Percentiles rank a stretch among this genome's conserved stretches.
These are phyloP conservation scores for Cicer pinnatifidum DNA, from an alignment of 306 rosid species.

Conservation along the genomic window DNA sequence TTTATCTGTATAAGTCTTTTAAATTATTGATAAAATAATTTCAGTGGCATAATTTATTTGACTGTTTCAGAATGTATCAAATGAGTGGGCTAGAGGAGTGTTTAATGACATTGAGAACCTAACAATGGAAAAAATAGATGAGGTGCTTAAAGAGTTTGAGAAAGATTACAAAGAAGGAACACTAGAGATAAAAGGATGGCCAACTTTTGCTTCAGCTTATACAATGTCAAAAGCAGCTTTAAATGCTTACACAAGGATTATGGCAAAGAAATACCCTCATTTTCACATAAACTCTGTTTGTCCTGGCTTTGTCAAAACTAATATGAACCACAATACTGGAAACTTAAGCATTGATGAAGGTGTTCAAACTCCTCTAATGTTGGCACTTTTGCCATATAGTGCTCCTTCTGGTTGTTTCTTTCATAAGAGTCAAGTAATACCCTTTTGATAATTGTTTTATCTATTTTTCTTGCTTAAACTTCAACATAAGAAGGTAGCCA, in stretches of 20 bases:
- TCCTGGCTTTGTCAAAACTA: constrained; percentile 57
- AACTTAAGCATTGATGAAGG: constrained; percentile 51
- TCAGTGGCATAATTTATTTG: neutral
- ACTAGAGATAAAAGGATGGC: constrained; percentile 52
- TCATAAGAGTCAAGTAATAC: constrained; percentile 29
- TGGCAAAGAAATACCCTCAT: constrained; percentile 49
- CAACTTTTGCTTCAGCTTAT: constrained; percentile 43
- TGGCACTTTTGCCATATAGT: constrained; percentile 46
- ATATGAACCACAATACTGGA: constrained; percentile 47
- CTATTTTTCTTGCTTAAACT: no score
- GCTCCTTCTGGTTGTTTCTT: constrained; percentile 52
- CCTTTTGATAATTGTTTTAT: constrained; percentile 41
- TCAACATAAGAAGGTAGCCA: no score
- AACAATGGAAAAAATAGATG: constrained; percentile 43
- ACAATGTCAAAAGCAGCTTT: constrained; percentile 53
- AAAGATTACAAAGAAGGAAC: constrained; percentile 50
- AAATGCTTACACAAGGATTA: constrained; percentile 52
- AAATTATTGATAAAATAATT: neutral
- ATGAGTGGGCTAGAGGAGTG: constrained; percentile 45
- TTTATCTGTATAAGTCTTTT: neutral
- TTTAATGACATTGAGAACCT: constrained; percentile 44
- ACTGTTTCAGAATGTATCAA: constrained; percentile 45
- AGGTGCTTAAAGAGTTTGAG: constrained; percentile 43
- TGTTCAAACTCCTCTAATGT: constrained; percentile 41
- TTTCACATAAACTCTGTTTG: constrained; percentile 49